Evolutionary conservation across 805 yeast genomes (phyloP), one percentile per base, ranked within the genome.

Genomic region (Ogataea philodendri): DNA sequence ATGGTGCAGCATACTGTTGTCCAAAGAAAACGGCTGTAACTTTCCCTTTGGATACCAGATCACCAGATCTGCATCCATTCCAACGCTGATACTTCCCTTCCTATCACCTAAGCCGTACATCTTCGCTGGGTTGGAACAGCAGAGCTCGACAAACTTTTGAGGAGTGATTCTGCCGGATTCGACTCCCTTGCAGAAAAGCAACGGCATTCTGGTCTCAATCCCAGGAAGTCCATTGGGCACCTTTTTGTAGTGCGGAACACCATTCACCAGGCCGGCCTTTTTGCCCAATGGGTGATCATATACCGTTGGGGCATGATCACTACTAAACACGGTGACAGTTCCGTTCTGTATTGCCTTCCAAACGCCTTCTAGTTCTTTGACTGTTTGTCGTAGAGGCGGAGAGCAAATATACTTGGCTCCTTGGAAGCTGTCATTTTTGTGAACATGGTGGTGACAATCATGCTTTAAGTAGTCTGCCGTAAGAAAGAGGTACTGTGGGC

Each of bases 191-290:
- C 67, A 56, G 47, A 59, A 69, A 11, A 66, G 51, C 24, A 70
- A 42, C 2, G 74, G 74, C 44, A 70, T 29, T 42, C 76, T 50
- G 2, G 74, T 67, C 44, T 71, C 74, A 15, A 70, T 62, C 5
- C 76, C 76, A 3, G 75, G 72, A 29, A 70, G 42, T 2, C 76
- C 76, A 42, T 70, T 70, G 5, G 76, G 76, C 30, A 70, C 62
- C 21, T 62, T 56, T 39, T 60, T 62, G 49, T 66, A 70, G 39
- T 63, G 63, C 6, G 70, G 68, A 5, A 59, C 38, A 1, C 70
- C 68, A 36, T 66, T 55, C 4, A 58, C 48, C 5, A 69, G 37
- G 6, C 72, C 76, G 5, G 54, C 39, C 41, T 66, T 66, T 46
- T 70, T 70, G 15, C 76, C 75, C 7, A 55, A 40, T 7, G 57